Conservation (phyloP, 495 filamentous ascomycete genomes). For the Podospora pseudopauciseta region DNA sequence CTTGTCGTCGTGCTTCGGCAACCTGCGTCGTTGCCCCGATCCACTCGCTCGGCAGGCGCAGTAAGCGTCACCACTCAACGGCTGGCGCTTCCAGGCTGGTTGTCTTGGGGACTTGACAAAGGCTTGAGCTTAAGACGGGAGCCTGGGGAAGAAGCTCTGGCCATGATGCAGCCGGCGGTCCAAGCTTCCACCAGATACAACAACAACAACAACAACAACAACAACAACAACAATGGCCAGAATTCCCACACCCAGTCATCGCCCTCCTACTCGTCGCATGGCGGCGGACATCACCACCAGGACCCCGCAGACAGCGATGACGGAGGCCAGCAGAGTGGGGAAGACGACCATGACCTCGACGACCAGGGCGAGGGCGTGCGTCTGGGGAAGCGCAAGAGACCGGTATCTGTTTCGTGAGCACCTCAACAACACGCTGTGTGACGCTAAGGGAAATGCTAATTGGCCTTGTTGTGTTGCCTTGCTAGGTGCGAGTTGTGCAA, state of each 20-base stretch:
- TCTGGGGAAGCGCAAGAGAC: slow-evolving; percentile 51
- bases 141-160: slow-evolving; percentile 5
- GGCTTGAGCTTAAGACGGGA: not conserved
- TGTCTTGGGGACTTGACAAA: not conserved
- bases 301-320: slow-evolving; percentile 30
- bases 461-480: slow-evolving; percentile 4
- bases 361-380: slow-evolving; percentile 40
- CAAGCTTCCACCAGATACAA: slow-evolving; percentile 15
- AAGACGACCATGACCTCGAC: slow-evolving; percentile 41
- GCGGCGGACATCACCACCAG: slow-evolving; percentile 9
- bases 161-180: slow-evolving; percentile 29
- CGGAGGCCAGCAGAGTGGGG: slow-evolving; percentile 36
- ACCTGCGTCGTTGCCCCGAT: not conserved
- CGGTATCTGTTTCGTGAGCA: slow-evolving; percentile 56
- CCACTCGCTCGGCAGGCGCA: not conserved
- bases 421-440: not conserved
- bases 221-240: slow-evolving; percentile 15
- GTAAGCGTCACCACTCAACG: not conserved
- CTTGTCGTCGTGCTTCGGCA: not conserved
- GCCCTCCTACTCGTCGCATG: slow-evolving; percentile 13
- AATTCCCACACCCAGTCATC: slow-evolving; percentile 19
- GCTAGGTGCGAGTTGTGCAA: slow-evolving; percentile 76
- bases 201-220: not conserved
- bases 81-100: not conserved
- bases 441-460: not conserved